Conservation (phyloP, 345 rosid species). For the Tarenaya hassleriana region DNA sequence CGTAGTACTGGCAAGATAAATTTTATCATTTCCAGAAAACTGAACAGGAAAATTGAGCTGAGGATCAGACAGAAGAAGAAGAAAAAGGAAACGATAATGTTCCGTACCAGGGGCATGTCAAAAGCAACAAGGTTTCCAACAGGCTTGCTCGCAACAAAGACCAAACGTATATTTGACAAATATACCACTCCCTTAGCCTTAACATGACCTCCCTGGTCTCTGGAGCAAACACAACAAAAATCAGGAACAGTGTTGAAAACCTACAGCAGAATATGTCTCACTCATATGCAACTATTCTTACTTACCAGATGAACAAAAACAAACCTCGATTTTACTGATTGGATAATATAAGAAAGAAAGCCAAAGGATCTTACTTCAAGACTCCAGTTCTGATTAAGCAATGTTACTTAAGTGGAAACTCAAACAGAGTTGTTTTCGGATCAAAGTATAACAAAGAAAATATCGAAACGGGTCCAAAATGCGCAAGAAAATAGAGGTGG, state of each 20-base stretch:
- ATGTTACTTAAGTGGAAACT: not conserved
- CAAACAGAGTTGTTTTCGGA: not conserved
- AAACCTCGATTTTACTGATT: too few species aligned
- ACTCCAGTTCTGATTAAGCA: not conserved
- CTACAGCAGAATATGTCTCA: not conserved
- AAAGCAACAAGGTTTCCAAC: conserved; percentile 63
- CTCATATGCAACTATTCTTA: not conserved
- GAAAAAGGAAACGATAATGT: not conserved
- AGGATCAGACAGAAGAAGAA: not conserved
- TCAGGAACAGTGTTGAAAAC: conserved; percentile 11
- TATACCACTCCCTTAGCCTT: conserved; percentile 68
- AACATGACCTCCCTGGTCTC: conserved; percentile 59
- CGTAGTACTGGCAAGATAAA: not conserved
- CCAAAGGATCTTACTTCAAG: too few species aligned
- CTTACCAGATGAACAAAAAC: not conserved
- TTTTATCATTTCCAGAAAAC: too few species aligned
- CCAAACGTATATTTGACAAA: conserved; percentile 75
- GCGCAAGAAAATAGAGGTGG: not conserved
- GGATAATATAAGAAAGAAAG: too few species aligned
- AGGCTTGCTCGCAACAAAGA: conserved; percentile 76
- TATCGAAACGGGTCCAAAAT: not conserved
- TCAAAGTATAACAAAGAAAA: conserved; percentile 1
- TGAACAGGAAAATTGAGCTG: not conserved
- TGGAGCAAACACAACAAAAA: conserved; percentile 22
- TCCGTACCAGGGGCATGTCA: conserved; percentile 83